These are phyloP conservation scores for Neurospora sp. DNA, from an alignment of 495 filamentous ascomycete genomes.

Conservation along the genomic window DNA sequence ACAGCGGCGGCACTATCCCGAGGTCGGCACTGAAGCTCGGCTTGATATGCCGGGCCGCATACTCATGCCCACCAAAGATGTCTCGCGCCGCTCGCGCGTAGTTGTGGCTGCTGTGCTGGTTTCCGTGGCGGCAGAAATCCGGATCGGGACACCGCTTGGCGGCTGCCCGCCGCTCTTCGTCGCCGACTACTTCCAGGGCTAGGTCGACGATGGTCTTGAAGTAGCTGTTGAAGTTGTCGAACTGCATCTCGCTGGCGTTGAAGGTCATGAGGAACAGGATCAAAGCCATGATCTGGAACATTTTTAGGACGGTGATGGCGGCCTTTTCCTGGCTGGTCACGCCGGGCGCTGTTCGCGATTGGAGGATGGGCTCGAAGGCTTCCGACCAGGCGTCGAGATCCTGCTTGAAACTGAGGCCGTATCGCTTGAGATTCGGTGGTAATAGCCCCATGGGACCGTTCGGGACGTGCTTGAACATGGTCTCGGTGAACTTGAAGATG, in stretches of 20 bases:
- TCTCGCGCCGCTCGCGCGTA: constrained; percentile 10
- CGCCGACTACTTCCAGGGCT: constrained; percentile 36
- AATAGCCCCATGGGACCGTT: constrained; percentile 38
- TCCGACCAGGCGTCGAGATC: constrained; percentile 41
- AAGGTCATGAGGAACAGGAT: constrained; percentile 46
- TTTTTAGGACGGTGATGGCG: constrained; percentile 43
- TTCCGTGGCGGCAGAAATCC: constrained; percentile 28
- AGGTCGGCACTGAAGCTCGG: constrained; percentile 44
- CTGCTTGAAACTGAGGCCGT: constrained; percentile 29
- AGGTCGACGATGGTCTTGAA: constrained; percentile 36
- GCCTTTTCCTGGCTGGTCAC: constrained; percentile 43
- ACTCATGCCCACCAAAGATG: constrained; percentile 31
- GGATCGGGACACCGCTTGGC: constrained; percentile 34
- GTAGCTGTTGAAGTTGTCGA: constrained; percentile 29
- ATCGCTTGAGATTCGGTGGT: constrained; percentile 33
- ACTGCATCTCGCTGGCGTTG: constrained; percentile 35
- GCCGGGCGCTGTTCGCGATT: constrained; percentile 33
- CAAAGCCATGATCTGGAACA: constrained; percentile 42
- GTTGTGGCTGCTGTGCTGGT: constrained; percentile 2
- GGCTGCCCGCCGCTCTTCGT: constrained; percentile 37
- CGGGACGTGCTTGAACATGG: constrained; percentile 34
- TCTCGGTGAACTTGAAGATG: constrained; percentile 44
- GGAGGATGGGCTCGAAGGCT: constrained; percentile 41
- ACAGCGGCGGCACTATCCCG: constrained; percentile 45
- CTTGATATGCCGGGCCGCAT: constrained; percentile 38